Evolutionary conservation across 495 filamentous ascomycete genomes (phyloP).

Genomic region (Lasiosphaeriaceae sp.): DNA sequence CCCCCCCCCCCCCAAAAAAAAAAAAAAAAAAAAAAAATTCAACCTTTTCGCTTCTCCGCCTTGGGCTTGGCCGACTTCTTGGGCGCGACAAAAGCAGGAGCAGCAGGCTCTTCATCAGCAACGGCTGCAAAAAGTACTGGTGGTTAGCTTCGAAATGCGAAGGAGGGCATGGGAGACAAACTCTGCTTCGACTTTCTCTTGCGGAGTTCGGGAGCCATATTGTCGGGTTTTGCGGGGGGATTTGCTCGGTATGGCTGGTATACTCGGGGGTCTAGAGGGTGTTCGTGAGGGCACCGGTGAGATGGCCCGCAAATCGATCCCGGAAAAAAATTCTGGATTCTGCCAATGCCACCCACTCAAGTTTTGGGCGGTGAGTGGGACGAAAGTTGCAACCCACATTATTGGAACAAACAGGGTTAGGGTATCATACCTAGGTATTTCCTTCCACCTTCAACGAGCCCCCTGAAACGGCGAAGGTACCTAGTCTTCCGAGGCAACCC

Average conservation of each 20-base stretch:
- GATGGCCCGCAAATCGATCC: background rate
- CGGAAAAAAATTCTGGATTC: background rate
- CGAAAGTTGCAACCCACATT: background rate
- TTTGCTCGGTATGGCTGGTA: background rate
- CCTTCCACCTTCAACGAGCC: no score
- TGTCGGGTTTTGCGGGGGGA: constrained; percentile 8
- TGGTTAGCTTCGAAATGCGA: constrained; percentile 23
- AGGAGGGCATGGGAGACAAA: constrained; percentile 32
- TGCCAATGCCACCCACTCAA: background rate
- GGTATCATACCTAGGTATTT: no score
- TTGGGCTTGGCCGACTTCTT: constrained; percentile 49
- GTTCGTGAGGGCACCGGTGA: background rate
- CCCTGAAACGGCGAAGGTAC: no score
- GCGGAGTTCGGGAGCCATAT: constrained; percentile 67
- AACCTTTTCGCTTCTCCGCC: constrained; percentile 52
- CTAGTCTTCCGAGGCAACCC: no score
- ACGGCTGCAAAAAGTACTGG: constrained; percentile 29
- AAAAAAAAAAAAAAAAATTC: no score
- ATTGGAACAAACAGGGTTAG: background rate
- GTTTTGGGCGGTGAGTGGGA: background rate
- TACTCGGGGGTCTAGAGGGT: background rate
- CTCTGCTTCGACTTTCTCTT: constrained; percentile 68
- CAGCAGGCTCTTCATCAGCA: constrained; percentile 45
- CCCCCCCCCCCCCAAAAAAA: constrained; percentile 8
- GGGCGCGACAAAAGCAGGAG: constrained; percentile 14